These are phyloP conservation scores for Eucalyptus coolabah DNA, from an alignment of 345 rosid species.

Conservation along the genomic window DNA sequence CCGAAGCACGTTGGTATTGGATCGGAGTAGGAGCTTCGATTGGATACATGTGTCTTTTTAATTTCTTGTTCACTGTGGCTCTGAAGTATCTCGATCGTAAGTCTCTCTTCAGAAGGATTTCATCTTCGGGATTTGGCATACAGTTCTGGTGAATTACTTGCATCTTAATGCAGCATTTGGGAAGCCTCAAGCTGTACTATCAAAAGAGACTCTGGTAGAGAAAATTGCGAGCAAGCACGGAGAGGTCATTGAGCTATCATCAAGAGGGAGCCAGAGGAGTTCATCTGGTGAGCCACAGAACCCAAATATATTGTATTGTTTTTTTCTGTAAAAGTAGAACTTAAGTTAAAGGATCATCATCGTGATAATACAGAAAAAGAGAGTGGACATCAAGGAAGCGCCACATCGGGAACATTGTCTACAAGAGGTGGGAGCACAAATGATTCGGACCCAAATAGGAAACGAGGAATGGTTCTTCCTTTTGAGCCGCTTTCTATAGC, in stretches of 20 bases:
- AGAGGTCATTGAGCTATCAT: slow-evolving; percentile 17
- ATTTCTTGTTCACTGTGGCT: slow-evolving; percentile 59
- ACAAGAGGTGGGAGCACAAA: slow-evolving; percentile 17
- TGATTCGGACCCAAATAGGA: slow-evolving; percentile 8
- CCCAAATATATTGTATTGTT: not conserved
- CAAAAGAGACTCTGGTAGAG: slow-evolving; percentile 32
- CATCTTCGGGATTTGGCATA: not conserved
- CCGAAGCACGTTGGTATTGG: slow-evolving; percentile 83
- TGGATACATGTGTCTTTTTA: slow-evolving; percentile 49
- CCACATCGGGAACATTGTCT: slow-evolving; percentile 13
- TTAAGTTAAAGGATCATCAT: not conserved
- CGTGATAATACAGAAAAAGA: slow-evolving; percentile 18
- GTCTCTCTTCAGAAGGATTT: slow-evolving; percentile 2
- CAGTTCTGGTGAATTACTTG: not conserved
- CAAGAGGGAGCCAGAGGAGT: slow-evolving; percentile 6
- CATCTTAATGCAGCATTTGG: slow-evolving; percentile 35
- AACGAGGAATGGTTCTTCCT: slow-evolving; percentile 60
- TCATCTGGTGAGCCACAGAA: slow-evolving; percentile 11
- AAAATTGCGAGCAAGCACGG: slow-evolving; percentile 14
- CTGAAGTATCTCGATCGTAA: slow-evolving; percentile 62
- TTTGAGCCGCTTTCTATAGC: slow-evolving; percentile 46
- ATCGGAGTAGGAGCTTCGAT: slow-evolving; percentile 59
- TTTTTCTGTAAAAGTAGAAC: not conserved
- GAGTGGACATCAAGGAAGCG: slow-evolving; percentile 1
- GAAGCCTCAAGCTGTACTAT: slow-evolving; percentile 43